Base-by-base conservation (phyloP, 2,329 filamentous ascomycete species). In the Sporothrix dimorphospora region DNA sequence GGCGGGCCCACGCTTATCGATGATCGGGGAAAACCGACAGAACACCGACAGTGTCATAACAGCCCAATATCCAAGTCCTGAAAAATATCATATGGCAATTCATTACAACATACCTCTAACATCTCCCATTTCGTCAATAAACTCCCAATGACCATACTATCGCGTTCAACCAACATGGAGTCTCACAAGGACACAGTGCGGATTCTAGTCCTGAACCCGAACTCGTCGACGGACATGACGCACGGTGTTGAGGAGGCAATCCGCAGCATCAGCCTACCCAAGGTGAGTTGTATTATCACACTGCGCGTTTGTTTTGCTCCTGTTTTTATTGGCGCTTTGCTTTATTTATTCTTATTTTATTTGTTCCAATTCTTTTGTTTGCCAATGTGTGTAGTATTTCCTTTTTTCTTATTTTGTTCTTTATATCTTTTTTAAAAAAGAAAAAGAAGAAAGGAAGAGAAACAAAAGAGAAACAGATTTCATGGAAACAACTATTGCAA, bases 131-230 rank as follows among this genome's bases (percentile, higher is more conserved):
- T 63, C 12, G 38, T 5, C 12, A 45, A 42, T 7, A 14, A 7
- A 5, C 19, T 12, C 9, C 38, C 59, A 45, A 42, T 65, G 38
- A 45, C 38, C 12, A 11, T 45, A 12, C n/a, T 45, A 4, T 45
- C 59, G 12, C 21, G 59, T 27, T 27, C 51, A 16, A 30, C 6
- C 38, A 71, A 66, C 21, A 67, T 71, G 68, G 67, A n/a, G 30
- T 30, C 55, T 24, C 8, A 38, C 9, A 38, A 38, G 40, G 27
- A 45, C 42, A 61, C 65, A 38, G 59, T 73, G 74, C 85, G 80
- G 74, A 89, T 94, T 74, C 85, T 95, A 53, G 83, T 95, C 73
- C 85, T 95, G 77, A 95, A 96, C 78, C 92, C 93, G 45, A 96
- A 96, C 81, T 94, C 91, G 2, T 93, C 90, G 0, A 77, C 82